A percentile compares a stretch with the other conserved stretches of the same genome.
Evolutionary conservation across 805 yeast genomes (phyloP).

Genomic region (Candida qinlingensis): DNA sequence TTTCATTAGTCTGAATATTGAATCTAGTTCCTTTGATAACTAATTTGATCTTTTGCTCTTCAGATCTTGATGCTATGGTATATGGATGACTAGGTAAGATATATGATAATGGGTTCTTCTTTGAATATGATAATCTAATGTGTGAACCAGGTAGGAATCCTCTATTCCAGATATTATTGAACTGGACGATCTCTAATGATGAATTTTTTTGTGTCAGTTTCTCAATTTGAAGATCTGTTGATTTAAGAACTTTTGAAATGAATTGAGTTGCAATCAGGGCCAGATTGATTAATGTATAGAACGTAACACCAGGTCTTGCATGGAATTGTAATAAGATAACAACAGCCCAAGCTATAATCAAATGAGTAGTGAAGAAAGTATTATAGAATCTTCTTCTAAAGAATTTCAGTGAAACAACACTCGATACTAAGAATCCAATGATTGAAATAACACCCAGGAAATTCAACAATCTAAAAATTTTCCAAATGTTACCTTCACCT

Average conservation of each 20-base stretch:
- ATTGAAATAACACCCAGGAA: slow-evolving; percentile 47
- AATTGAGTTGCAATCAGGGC: slow-evolving; percentile 34
- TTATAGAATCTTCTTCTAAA: slow-evolving; percentile 46
- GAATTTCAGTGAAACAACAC: slow-evolving; percentile 41
- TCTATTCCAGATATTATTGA: slow-evolving; percentile 22
- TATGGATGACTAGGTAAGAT: slow-evolving; percentile 63
- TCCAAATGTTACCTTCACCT: slow-evolving; percentile 30
- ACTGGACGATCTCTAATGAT: slow-evolving; percentile 20
- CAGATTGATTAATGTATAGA: slow-evolving; percentile 27
- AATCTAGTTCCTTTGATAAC: slow-evolving; percentile 39
- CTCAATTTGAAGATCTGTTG: slow-evolving; percentile 13
- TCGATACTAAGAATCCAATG: slow-evolving; percentile 30
- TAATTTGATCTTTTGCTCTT: slow-evolving; percentile 36
- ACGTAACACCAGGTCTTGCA: slow-evolving; percentile 63
- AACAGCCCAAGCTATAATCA: slow-evolving; percentile 41
- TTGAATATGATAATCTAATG: slow-evolving; percentile 40
- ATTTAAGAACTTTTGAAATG: slow-evolving; percentile 27
- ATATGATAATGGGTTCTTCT: slow-evolving; percentile 37
- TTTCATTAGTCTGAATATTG: slow-evolving; percentile 26
- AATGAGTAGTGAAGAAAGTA: slow-evolving; percentile 53
- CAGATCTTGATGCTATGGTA: slow-evolving; percentile 46
- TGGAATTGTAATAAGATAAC: slow-evolving; percentile 47
- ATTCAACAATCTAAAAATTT: slow-evolving; percentile 37
- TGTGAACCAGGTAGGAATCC: slow-evolving; percentile 52
- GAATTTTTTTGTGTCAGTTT: slow-evolving; percentile 16